These are phyloP conservation scores for Xanthoceras sorbifolium DNA, from an alignment of 345 rosid genomes.

Conservation along the genomic window DNA sequence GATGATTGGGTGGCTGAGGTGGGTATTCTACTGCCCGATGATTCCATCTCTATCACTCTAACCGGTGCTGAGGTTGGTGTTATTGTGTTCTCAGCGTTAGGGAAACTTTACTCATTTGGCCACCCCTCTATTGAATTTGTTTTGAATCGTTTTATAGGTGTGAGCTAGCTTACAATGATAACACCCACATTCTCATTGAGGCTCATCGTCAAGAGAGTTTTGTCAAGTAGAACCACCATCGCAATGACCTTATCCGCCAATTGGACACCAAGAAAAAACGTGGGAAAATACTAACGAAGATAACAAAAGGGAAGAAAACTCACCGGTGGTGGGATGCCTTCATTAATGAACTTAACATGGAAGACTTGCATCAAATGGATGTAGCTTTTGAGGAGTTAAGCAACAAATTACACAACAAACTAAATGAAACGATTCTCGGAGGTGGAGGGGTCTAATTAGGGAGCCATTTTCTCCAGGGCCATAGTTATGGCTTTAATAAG, in stretches of 20 bases:
- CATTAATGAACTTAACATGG: constrained; percentile 3
- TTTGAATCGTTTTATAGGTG: constrained; percentile 17
- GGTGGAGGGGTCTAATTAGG: background rate
- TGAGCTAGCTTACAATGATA: background rate
- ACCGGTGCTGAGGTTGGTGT: constrained; percentile 29
- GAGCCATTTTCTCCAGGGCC: no score
- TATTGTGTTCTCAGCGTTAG: constrained; percentile 31
- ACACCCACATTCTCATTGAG: constrained; percentile 24
- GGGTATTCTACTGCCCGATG: no score
- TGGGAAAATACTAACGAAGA: background rate
- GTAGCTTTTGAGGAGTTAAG: background rate
- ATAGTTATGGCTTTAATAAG: no score
- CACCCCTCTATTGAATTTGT: constrained; percentile 34
- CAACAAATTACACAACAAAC: background rate
- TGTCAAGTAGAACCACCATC: constrained; percentile 10
- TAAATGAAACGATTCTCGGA: background rate
- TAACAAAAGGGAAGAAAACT: background rate
- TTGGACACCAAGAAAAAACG: constrained; percentile 22
- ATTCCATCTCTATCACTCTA: no score
- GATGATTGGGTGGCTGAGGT: no score
- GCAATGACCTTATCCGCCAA: background rate
- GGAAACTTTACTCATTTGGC: constrained; percentile 36
- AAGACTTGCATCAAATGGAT: background rate
- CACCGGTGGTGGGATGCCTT: constrained; percentile 26
- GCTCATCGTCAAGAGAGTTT: constrained; percentile 27